Evolutionary conservation across 2,329 filamentous ascomycete species (phyloP).

Genomic region (Nothophaeocryptopus gaeumannii): DNA sequence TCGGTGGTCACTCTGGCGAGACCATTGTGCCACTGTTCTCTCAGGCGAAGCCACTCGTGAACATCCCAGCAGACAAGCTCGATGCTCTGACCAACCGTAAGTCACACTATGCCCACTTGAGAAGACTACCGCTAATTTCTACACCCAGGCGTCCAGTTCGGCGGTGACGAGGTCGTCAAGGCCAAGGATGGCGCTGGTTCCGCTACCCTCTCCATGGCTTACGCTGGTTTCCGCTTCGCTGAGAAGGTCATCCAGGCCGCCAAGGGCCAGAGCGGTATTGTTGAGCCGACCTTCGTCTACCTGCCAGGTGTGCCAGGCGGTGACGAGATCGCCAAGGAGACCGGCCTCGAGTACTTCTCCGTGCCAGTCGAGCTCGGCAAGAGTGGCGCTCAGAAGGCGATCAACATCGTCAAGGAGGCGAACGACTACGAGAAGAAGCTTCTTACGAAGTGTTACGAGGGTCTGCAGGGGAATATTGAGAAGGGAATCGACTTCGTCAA

Average conservation of each 20-base stretch:
- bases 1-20: slow-evolving; percentile 96
- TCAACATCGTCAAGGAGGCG: slow-evolving; percentile 72
- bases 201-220: slow-evolving; percentile 91
- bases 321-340: slow-evolving; percentile 78
- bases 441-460: slow-evolving; percentile 70
- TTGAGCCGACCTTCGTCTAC: slow-evolving; percentile 96
- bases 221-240: slow-evolving; percentile 92
- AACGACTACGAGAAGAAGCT: slow-evolving; percentile 88
- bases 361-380: slow-evolving; percentile 86
- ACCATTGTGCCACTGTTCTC: slow-evolving; percentile 98
- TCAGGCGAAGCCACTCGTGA: slow-evolving; percentile 74
- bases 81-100: slow-evolving; percentile 81
- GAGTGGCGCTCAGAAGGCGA: slow-evolving; percentile 80
- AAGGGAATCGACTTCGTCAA: slow-evolving; percentile 90
- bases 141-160: slow-evolving; percentile 75
- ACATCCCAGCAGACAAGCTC: slow-evolving; percentile 85
- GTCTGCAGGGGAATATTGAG: slow-evolving; percentile 85
- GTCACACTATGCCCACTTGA: slow-evolving; percentile 29
- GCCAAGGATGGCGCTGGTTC: slow-evolving; percentile 90
- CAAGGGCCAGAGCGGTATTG: slow-evolving; percentile 85
- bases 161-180: slow-evolving; percentile 94
- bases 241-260: slow-evolving; percentile 87
- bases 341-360: slow-evolving; percentile 88
- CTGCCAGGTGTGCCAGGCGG: slow-evolving; percentile 85
- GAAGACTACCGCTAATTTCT: slow-evolving; percentile 11